These are phyloP conservation scores for Candida railenensis DNA, from an alignment of 805 yeast genomes.

Conservation along the genomic window DNA sequence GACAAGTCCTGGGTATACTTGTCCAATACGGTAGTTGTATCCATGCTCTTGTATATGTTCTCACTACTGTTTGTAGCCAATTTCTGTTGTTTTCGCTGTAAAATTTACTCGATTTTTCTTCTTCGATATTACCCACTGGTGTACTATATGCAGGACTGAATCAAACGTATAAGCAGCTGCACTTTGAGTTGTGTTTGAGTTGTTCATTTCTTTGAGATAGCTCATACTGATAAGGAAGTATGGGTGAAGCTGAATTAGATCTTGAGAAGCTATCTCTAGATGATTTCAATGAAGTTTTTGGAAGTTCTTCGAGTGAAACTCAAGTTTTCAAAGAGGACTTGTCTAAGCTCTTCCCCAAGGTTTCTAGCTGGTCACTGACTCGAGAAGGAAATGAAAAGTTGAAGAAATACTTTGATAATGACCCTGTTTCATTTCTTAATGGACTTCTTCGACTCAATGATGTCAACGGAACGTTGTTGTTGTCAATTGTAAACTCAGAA, in stretches of 20 bases:
- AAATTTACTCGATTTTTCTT: too few relatives aligned
- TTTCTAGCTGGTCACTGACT: neutral
- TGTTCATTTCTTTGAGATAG: too few relatives aligned
- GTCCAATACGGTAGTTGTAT: constrained; percentile 72
- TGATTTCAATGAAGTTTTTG: neutral
- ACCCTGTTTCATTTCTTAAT: neutral
- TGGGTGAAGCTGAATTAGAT: neutral
- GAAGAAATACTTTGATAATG: neutral
- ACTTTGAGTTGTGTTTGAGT: neutral
- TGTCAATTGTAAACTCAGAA: neutral
- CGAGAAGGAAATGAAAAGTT: neutral
- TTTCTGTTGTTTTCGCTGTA: neutral
- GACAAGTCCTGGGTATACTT: constrained; percentile 61
- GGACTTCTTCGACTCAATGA: constrained; percentile 1
- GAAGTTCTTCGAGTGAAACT: neutral
- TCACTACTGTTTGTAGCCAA: neutral
- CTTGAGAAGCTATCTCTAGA: neutral
- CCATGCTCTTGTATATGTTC: constrained; percentile 48
- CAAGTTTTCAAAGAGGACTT: too few relatives aligned
- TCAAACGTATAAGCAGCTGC: too few relatives aligned
- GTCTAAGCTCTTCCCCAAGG: too few relatives aligned
- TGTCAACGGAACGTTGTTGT: neutral
- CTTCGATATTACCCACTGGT: too few relatives aligned
- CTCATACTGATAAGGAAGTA: neutral
- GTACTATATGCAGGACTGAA: too few relatives aligned